Evolutionary conservation across 495 filamentous ascomycete species (phyloP), one percentile per base, ranked within the genome.

Genomic region (Aspergillus sclerotiicarbonarius): DNA sequence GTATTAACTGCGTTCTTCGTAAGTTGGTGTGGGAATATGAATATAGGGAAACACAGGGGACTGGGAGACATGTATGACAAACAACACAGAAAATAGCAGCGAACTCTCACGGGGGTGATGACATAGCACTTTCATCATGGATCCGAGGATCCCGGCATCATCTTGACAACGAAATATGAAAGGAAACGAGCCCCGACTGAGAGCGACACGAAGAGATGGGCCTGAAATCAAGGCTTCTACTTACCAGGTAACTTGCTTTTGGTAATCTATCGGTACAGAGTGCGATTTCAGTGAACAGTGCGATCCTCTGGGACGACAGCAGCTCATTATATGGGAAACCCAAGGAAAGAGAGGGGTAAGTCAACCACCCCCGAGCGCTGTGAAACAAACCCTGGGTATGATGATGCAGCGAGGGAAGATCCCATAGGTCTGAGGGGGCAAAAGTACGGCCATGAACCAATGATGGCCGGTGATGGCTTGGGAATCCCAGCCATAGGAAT

Each of bases 281-380:
- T 41, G 37, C n/a, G 6, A n/a, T 41, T 41, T 41, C 13, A 41
- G 13, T 15, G 13, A 41, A 2, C 13, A 15, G 10, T 12, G 37
- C 13, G 12, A 41, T 41, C 13, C 7, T 41, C n/a, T 41, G 37
- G 37, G 37, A 41, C 37, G 13, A 41, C 37, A n/a, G 37, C 37
- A 6, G 37, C 37, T 41, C 37, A n/a, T 57, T 57, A 57, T 57
- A 57, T 51, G 21, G 35, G 44, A 57, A 41, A n/a, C 13, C 37
- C 37, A 41, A 12, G 30, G 1, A 29, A 19, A 43, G 33, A 51
- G 54, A 57, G 59, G 59, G 59, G 59, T 54, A 55, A 53, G 37
- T 41, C 53, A 32, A 16, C 20, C 10, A 51, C 46, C 33, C 16
- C 20, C n/a, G 39, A 33, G 4, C 8, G 16, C 45, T 51, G 52